Evolutionary conservation across 768 basidiomycete species (phyloP).

Genomic region (Piloderma croceum): DNA sequence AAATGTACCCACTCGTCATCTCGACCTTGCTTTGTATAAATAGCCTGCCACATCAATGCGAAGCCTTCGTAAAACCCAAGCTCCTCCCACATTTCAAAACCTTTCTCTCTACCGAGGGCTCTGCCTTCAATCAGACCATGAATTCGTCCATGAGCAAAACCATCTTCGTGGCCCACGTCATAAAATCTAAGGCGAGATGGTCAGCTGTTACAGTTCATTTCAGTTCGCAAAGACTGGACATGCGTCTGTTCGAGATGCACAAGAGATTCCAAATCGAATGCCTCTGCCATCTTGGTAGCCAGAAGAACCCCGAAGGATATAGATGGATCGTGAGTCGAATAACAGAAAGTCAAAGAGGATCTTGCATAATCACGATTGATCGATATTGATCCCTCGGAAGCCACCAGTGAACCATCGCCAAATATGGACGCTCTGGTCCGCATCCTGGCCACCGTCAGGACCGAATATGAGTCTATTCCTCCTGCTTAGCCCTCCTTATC

Average conservation of each 20-base stretch:
- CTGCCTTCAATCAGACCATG: conserved; percentile 91
- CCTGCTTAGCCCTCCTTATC: too few species aligned
- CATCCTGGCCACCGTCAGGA: too few species aligned
- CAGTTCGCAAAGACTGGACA: conserved; percentile 10
- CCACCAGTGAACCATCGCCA: too few species aligned
- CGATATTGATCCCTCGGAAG: too few species aligned
- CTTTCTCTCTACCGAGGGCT: conserved; percentile 82
- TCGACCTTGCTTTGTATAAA: conserved; percentile 37
- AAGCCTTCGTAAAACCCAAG: conserved; percentile 90
- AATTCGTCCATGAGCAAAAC: conserved; percentile 78
- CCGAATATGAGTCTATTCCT: too few species aligned
- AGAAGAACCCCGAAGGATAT: too few species aligned
- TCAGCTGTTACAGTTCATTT: conserved; percentile 1
- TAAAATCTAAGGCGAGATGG: conserved; percentile 58
- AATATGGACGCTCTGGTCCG: too few species aligned
- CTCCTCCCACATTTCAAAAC: conserved; percentile 97
- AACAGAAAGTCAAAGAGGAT: too few species aligned
- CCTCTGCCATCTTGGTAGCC: conserved; percentile 22
- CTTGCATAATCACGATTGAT: too few species aligned
- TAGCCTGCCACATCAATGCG: conserved; percentile 61
- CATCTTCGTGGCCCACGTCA: conserved; percentile 68
- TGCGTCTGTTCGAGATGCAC: conserved; percentile 62
- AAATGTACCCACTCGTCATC: conserved; percentile 43
- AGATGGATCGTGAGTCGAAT: too few species aligned
- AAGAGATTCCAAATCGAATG: conserved; percentile 54